phyloP scores from a whole-genome alignment of 805 yeast genomes.

The Pichia ethanolica region DNA sequence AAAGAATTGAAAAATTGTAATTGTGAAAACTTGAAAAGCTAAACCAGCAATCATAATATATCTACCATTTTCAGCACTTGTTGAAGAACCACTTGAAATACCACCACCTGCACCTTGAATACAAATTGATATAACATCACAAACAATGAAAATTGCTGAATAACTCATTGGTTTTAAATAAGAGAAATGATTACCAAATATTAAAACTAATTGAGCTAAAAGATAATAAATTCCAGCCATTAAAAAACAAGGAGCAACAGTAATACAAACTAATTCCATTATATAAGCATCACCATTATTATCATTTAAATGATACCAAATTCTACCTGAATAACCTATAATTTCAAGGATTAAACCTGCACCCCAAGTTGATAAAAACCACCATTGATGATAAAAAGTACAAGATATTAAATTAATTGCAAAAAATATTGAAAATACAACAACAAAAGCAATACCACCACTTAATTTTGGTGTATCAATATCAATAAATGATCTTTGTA shows the following conservation, averaged over 20 bases:
- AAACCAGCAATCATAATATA: conserved; percentile 69
- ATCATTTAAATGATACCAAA: conserved; percentile 32
- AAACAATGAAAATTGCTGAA: conserved; percentile 50
- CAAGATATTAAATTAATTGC: conserved; percentile 35
- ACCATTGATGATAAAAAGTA: conserved; percentile 44
- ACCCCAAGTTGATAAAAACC: conserved; percentile 53
- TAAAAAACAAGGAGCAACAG: conserved; percentile 68
- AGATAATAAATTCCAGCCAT: conserved; percentile 72
- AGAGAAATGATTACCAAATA: conserved; percentile 50
- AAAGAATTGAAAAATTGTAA: conserved; percentile 48
- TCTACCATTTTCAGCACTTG: conserved; percentile 8
- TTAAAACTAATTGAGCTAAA: conserved; percentile 50
- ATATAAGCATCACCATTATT: conserved; percentile 34
- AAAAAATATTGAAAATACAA: conserved; percentile 43
- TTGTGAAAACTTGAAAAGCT: conserved; percentile 60
- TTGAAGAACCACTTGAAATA: conserved; percentile 32
- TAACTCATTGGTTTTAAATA: conserved; percentile 43
- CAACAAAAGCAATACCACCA: conserved; percentile 50
- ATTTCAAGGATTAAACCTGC: conserved; percentile 53
- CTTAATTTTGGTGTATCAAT: conserved; percentile 37
- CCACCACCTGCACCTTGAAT: conserved; percentile 73
- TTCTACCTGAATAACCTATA: conserved; percentile 57
- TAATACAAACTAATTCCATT: conserved; percentile 54
- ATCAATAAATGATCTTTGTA: background rate
- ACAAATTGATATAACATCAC: conserved; percentile 52